These are phyloP conservation scores for Leucogyrophana mollusca DNA, from an alignment of 768 basidiomycete genomes.

Conservation along the genomic window DNA sequence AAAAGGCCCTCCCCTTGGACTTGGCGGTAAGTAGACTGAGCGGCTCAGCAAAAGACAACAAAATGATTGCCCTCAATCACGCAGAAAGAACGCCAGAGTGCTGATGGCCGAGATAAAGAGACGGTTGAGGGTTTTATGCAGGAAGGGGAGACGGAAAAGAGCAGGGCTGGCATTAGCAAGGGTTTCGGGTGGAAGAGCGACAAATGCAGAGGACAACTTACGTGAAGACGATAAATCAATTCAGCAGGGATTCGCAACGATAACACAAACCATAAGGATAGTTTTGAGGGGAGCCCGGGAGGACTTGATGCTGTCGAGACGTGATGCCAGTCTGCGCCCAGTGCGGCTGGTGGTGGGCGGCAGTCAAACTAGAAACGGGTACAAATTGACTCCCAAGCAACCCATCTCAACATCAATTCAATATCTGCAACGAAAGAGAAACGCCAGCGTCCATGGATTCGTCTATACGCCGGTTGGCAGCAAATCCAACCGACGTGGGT, in stretches of 20 bases:
- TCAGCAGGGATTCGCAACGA: conserved; percentile 26
- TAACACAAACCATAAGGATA: conserved; percentile 29
- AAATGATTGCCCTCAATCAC: conserved; percentile 31
- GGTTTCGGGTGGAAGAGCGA: conserved; percentile 17
- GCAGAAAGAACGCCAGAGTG: conserved; percentile 17
- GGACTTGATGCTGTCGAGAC: conserved; percentile 8
- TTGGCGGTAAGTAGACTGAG: conserved; percentile 18
- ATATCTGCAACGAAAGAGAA: conserved; percentile 11
- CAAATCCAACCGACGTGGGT: conserved; percentile 14
- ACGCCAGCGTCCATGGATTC: conserved; percentile 15
- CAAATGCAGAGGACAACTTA: conserved; percentile 29
- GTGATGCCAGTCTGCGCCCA: conserved; percentile 10
- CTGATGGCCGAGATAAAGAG: conserved; percentile 19
- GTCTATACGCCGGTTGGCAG: conserved; percentile 19
- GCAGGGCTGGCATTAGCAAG: conserved; percentile 19
- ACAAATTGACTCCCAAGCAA: conserved; percentile 18
- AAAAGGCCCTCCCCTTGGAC: conserved; percentile 25
- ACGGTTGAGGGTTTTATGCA: conserved; percentile 21
- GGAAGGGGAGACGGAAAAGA: conserved; percentile 13
- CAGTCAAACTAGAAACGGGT: conserved; percentile 21
- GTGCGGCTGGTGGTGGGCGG: conserved; percentile 18
- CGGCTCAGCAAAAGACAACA: conserved; percentile 24
- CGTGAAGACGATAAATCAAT: conserved; percentile 29
- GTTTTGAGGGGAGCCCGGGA: conserved; percentile 18
- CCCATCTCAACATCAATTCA: conserved; percentile 27